Evolutionary conservation across 2,329 filamentous ascomycete species (phyloP).

Genomic region (Diatrype stigma): DNA sequence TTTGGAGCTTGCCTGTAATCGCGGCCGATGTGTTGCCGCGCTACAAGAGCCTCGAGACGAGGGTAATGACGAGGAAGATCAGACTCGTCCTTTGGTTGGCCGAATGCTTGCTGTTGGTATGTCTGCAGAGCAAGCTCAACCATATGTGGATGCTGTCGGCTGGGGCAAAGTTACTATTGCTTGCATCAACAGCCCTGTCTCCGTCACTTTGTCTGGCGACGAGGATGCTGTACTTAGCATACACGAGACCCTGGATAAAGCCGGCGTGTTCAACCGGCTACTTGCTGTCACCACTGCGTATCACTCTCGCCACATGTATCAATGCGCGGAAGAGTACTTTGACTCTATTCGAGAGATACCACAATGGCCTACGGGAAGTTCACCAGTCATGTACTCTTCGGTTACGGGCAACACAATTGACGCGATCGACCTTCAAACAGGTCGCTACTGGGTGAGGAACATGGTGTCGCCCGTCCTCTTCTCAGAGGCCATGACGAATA

Average conservation of each 20-base stretch:
- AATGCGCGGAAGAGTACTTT: conserved; percentile 21
- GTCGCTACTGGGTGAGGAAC: conserved; percentile 21
- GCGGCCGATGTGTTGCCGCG: conserved; percentile 13
- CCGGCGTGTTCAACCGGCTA: conserved; percentile 14
- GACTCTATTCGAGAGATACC: no score
- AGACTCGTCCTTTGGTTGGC: neutral
- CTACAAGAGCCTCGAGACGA: neutral
- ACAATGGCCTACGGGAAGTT: no score
- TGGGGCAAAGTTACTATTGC: conserved; percentile 11
- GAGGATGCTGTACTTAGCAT: conserved; percentile 10
- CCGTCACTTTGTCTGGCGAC: conserved; percentile 21
- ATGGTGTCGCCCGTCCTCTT: conserved; percentile 21
- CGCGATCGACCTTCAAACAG: conserved; percentile 12
- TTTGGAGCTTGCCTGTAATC: conserved; percentile 14
- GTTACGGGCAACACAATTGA: conserved; percentile 13
- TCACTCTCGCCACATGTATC: conserved; percentile 30
- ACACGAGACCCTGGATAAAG: conserved; percentile 8
- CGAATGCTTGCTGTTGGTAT: conserved; percentile 20
- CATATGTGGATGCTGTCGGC: conserved; percentile 8
- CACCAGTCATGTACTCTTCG: conserved; percentile 20
- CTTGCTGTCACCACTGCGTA: conserved; percentile 18
- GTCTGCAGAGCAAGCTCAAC: conserved; percentile 3
- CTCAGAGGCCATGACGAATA: conserved; percentile 12
- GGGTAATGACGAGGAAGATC: neutral
- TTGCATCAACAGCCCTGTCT: conserved; percentile 20